Evolutionary conservation across 2,329 filamentous ascomycete genomes (phyloP).

Genomic region (Hypoxylon sp.): DNA sequence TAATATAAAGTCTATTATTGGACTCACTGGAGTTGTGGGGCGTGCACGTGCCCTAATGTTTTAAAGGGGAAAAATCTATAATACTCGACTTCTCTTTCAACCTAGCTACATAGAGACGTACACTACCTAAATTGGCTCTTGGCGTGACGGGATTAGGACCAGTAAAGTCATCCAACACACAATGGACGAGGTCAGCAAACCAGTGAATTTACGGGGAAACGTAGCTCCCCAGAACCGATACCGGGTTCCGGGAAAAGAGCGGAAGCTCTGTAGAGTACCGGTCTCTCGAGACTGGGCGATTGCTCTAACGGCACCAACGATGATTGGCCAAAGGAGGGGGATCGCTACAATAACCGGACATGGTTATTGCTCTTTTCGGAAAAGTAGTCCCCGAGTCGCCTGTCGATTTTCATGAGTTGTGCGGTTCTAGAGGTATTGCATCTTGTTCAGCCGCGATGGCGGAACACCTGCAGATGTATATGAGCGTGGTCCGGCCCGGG

Average conservation of each 20-base stretch:
- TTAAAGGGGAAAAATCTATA: too few species aligned
- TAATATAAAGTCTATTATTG: too few species aligned
- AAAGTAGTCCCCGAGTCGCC: constrained; percentile 21
- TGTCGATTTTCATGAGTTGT: constrained; percentile 7
- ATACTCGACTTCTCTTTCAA: too few species aligned
- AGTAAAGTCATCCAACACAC: neutral
- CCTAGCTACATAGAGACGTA: too few species aligned
- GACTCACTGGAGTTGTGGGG: too few species aligned
- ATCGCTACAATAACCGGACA: constrained; percentile 14
- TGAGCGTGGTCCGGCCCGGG: constrained; percentile 20
- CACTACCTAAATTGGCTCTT: neutral
- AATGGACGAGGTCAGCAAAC: neutral
- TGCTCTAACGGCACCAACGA: constrained; percentile 1
- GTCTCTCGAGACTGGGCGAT: constrained; percentile 14
- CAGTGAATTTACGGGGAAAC: constrained; percentile 24
- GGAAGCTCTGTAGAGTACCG: constrained; percentile 6
- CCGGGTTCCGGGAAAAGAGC: constrained; percentile 34
- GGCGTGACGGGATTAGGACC: neutral
- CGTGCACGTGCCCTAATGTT: too few species aligned
- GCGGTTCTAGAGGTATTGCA: constrained; percentile 16
- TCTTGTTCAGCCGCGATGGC: constrained; percentile 36
- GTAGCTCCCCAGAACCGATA: constrained; percentile 38
- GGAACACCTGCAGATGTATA: constrained; percentile 32
- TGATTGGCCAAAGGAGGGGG: constrained; percentile 29
- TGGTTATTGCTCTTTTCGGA: constrained; percentile 21